Conservation (phyloP, 495 filamentous ascomycete genomes). For the Emericellopsis terricola region DNA sequence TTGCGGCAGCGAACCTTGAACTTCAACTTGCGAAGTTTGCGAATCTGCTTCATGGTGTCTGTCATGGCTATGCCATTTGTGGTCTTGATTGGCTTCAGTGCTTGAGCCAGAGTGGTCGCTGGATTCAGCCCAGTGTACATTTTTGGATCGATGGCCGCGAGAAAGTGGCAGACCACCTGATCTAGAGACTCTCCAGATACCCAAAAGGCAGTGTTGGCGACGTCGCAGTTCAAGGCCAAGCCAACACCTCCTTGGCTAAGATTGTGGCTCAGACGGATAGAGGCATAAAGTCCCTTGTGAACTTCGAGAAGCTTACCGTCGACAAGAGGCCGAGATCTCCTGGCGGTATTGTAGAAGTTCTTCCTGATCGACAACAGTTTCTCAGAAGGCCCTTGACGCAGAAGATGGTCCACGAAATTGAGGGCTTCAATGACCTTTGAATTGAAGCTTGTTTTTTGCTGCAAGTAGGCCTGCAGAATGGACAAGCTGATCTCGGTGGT, state of each 20-base stretch:
- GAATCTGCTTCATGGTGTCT: conserved; percentile 34
- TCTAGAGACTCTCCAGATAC: conserved; percentile 17
- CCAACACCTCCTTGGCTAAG: conserved; percentile 27
- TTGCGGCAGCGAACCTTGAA: conserved; percentile 41
- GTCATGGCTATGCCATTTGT: too few species aligned
- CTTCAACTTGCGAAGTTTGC: conserved; percentile 40
- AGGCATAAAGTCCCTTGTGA: conserved; percentile 71
- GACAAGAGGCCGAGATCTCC: background rate
- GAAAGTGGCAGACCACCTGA: conserved; percentile 9
- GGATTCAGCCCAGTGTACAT: too few species aligned
- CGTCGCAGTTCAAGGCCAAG: conserved; percentile 67
- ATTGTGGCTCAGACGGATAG: conserved; percentile 43
- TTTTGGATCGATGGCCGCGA: too few species aligned
- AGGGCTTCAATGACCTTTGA: conserved; percentile 55
- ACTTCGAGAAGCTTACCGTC: conserved; percentile 35
- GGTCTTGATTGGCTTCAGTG: too few species aligned
- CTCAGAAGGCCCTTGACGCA: conserved; percentile 57
- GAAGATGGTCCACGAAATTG: conserved; percentile 77
- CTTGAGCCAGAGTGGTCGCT: too few species aligned
- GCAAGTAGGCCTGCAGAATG: conserved; percentile 45
- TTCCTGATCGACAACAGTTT: conserved; percentile 51
- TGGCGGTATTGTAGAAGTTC: conserved; percentile 46
- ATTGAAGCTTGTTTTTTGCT: conserved; percentile 36
- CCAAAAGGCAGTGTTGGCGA: conserved; percentile 67
- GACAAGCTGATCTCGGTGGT: conserved; percentile 44